Evolutionary conservation across 495 filamentous ascomycete species (phyloP).

Genomic region (Massariosphaeria phaeospora): DNA sequence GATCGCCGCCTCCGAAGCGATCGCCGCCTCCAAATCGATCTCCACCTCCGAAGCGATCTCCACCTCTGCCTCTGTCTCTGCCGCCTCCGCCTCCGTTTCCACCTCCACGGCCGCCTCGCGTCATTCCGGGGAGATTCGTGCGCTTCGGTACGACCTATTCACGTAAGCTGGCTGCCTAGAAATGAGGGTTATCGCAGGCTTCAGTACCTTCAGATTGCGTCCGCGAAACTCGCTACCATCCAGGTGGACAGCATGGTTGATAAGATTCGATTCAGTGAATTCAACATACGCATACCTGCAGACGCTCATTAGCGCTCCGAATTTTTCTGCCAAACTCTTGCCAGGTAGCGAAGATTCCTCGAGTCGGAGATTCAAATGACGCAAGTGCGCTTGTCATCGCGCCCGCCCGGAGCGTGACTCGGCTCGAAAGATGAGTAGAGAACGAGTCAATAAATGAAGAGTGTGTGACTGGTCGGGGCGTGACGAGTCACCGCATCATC

Average conservation of each 20-base stretch:
- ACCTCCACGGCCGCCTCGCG: constrained; percentile 61
- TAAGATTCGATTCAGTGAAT: constrained; percentile 89
- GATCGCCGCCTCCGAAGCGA: constrained; percentile 66
- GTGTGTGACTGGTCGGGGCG: neutral
- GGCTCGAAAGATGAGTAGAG: too few relatives aligned
- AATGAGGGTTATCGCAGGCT: too few relatives aligned
- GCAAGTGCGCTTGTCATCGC: too few relatives aligned
- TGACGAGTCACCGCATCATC: constrained; percentile 9
- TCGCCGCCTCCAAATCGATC: constrained; percentile 33
- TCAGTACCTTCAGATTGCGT: constrained; percentile 87
- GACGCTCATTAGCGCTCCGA: constrained; percentile 48
- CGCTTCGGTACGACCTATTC: constrained; percentile 86
- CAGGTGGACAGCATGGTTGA: constrained; percentile 86
- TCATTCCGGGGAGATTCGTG: constrained; percentile 94
- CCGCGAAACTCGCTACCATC: constrained; percentile 97
- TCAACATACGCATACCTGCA: constrained; percentile 97
- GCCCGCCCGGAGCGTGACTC: neutral
- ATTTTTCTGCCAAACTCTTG: constrained; percentile 47
- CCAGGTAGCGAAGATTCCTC: constrained; percentile 45
- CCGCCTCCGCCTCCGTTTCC: constrained; percentile 67
- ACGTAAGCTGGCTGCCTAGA: constrained; percentile 14
- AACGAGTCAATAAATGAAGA: neutral
- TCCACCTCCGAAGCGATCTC: constrained; percentile 67
- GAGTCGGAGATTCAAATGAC: neutral
- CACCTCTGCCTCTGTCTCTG: constrained; percentile 52